A percentile compares a stretch with the other conserved stretches of the same genome.
Evolutionary conservation across 768 basidiomycete genomes (phyloP).

Genomic region (Boletus rubroflammeus): DNA sequence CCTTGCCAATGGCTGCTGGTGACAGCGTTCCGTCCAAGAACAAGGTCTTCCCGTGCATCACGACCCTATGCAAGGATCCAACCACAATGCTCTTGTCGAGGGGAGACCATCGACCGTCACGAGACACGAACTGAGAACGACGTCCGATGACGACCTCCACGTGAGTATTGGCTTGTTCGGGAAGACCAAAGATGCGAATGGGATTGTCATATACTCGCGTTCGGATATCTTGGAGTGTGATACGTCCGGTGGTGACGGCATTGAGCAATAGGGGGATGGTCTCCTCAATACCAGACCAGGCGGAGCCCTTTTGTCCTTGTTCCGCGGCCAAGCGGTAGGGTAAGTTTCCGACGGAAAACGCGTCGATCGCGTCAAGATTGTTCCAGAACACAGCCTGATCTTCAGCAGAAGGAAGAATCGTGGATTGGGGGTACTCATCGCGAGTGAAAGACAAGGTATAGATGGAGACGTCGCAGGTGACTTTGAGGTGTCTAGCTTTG

Average conservation of each 20-base stretch:
- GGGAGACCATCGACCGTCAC: slow-evolving; percentile 75
- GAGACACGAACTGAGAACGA: slow-evolving; percentile 50
- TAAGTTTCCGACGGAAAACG: slow-evolving; percentile 83
- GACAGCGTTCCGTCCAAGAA: slow-evolving; percentile 82
- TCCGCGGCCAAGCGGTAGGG: slow-evolving; percentile 74
- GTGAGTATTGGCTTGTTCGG: slow-evolving; percentile 80
- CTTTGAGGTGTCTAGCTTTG: slow-evolving; percentile 90
- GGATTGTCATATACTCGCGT: slow-evolving; percentile 90
- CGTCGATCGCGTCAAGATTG: slow-evolving; percentile 79
- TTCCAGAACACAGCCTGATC: slow-evolving; percentile 87
- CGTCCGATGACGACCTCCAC: slow-evolving; percentile 93
- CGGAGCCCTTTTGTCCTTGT: slow-evolving; percentile 54
- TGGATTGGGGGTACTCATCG: slow-evolving; percentile 65
- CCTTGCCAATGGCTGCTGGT: slow-evolving; percentile 57
- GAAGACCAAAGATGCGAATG: slow-evolving; percentile 83
- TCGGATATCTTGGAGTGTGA: slow-evolving; percentile 81
- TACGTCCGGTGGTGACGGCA: slow-evolving; percentile 74
- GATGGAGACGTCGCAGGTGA: slow-evolving; percentile 94
- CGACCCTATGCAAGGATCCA: slow-evolving; percentile 85
- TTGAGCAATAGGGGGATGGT: slow-evolving; percentile 83
- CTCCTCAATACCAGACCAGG: slow-evolving; percentile 83
- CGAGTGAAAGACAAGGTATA: slow-evolving; percentile 86
- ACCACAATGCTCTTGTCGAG: slow-evolving; percentile 57
- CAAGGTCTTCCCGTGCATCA: slow-evolving; percentile 83
- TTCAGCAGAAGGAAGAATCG: slow-evolving; percentile 62